Percentiles rank a stretch among this genome's conserved stretches.
Evolutionary conservation across 108 stramenopile species (phyloP).

Genomic region (Cylindrotheca closterium): DNA sequence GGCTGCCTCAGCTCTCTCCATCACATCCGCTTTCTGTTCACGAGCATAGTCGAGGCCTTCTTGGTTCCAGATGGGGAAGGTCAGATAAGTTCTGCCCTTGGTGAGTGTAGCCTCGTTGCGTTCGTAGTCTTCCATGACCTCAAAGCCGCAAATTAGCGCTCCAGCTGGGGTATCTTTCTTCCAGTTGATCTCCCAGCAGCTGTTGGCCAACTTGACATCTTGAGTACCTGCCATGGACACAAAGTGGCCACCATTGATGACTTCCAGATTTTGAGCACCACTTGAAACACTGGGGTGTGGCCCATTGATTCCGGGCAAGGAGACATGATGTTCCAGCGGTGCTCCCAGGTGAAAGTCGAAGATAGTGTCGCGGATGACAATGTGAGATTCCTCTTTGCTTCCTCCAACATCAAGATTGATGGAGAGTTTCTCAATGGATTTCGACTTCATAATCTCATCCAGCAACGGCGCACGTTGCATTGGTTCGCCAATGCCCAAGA

Average conservation of each 20-base stretch:
- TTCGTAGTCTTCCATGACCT: constrained; percentile 45
- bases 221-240: constrained; percentile 40
- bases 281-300: constrained; percentile 63
- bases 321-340: constrained; percentile 7
- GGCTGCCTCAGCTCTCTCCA: constrained; percentile 34
- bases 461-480: not conserved
- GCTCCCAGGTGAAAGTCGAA: constrained; percentile 12
- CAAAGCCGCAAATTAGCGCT: constrained; percentile 54
- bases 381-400: constrained; percentile 10
- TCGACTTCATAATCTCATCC: constrained; percentile 8
- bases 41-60: constrained; percentile 42
- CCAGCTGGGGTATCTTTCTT: constrained; percentile 47
- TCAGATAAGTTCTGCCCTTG: constrained; percentile 49
- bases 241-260: constrained; percentile 40
- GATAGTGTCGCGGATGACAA: constrained; percentile 11
- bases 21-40: constrained; percentile 33
- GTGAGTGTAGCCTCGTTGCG: constrained; percentile 58
- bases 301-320: constrained; percentile 61
- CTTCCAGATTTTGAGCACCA: constrained; percentile 35
- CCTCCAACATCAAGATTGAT: constrained; percentile 24
- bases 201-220: constrained; percentile 34
- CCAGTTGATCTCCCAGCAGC: constrained; percentile 74
- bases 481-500: not conserved
- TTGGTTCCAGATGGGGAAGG: constrained; percentile 56
- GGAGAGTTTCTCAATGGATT: constrained; percentile 5